Conservation (phyloP, 768 basidiomycete species). For the Lyophyllum semitale region DNA sequence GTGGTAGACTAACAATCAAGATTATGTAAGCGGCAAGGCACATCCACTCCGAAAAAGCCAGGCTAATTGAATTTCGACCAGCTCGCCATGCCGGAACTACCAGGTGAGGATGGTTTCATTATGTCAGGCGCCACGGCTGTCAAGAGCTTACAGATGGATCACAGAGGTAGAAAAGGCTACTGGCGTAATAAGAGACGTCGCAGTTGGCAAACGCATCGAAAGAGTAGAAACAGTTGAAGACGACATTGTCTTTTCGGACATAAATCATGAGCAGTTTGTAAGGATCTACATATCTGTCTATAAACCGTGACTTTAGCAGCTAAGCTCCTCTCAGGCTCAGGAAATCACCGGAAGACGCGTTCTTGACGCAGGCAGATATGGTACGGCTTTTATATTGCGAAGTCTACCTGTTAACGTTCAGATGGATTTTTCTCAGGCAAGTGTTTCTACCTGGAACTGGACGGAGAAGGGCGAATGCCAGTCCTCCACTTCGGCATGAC, state of each 20-base stretch:
- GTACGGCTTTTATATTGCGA: conserved; percentile 26
- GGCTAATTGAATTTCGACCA: background rate
- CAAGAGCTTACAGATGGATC: background rate
- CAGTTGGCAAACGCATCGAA: conserved; percentile 52
- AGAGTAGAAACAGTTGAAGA: conserved; percentile 63
- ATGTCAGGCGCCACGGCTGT: background rate
- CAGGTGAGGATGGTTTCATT: conserved; percentile 35
- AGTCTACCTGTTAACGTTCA: background rate
- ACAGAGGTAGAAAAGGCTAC: conserved; percentile 74
- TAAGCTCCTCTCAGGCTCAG: conserved; percentile 41
- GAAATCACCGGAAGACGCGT: conserved; percentile 55
- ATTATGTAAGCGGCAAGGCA: no score
- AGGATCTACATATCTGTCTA: conserved; percentile 24
- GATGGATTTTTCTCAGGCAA: conserved; percentile 34
- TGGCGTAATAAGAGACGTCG: conserved; percentile 52
- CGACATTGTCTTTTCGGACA: conserved; percentile 60
- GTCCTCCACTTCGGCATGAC: conserved; percentile 88
- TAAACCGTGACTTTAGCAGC: background rate
- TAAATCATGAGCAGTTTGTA: conserved; percentile 64
- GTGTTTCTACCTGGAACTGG: conserved; percentile 66
- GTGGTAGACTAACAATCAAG: no score
- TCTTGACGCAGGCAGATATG: conserved; percentile 52
- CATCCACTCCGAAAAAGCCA: no score
- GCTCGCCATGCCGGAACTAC: conserved; percentile 49
- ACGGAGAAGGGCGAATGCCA: conserved; percentile 61